Evolutionary conservation across 2,329 filamentous ascomycete genomes (phyloP).

Genomic region (Aciculosporium take): DNA sequence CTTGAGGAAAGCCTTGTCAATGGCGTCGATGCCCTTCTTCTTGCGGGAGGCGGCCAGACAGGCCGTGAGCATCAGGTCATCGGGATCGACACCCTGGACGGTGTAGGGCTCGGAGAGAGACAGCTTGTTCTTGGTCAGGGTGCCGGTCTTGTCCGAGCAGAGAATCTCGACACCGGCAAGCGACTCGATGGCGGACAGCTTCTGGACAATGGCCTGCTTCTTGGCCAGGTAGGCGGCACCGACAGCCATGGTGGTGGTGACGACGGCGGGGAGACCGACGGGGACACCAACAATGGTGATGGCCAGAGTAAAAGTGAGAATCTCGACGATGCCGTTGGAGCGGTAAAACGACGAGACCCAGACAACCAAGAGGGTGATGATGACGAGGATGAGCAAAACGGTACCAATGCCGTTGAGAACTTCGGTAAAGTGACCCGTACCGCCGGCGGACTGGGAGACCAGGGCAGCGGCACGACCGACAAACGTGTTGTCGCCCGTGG

Average conservation of each 20-base stretch:
- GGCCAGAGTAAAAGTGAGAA: conserved; percentile 72
- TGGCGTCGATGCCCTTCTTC: conserved; percentile 91
- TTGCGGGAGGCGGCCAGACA: conserved; percentile 82
- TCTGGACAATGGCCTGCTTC: conserved; percentile 88
- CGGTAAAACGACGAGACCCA: conserved; percentile 85
- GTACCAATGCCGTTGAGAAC: conserved; percentile 80
- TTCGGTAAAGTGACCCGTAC: conserved; percentile 78
- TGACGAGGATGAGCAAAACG: conserved; percentile 63
- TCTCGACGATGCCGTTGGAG: conserved; percentile 63
- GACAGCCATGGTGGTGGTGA: conserved; percentile 90
- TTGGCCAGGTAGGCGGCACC: conserved; percentile 83
- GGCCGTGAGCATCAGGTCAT: conserved; percentile 85
- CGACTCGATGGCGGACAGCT: conserved; percentile 82
- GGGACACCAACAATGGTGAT: conserved; percentile 88
- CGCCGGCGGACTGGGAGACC: conserved; percentile 60
- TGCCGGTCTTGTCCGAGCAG: conserved; percentile 75
- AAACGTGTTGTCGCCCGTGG: conserved; percentile 80
- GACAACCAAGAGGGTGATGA: conserved; percentile 66
- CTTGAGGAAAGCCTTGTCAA: conserved; percentile 91
- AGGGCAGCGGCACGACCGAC: conserved; percentile 80
- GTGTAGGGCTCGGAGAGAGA: conserved; percentile 76
- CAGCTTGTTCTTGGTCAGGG: conserved; percentile 87
- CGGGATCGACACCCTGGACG: conserved; percentile 65
- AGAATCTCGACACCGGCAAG: conserved; percentile 87
- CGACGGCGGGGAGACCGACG: conserved; percentile 83